Evolutionary conservation across 768 basidiomycete species (phyloP).

Genomic region (Psilocybe cubensis): DNA sequence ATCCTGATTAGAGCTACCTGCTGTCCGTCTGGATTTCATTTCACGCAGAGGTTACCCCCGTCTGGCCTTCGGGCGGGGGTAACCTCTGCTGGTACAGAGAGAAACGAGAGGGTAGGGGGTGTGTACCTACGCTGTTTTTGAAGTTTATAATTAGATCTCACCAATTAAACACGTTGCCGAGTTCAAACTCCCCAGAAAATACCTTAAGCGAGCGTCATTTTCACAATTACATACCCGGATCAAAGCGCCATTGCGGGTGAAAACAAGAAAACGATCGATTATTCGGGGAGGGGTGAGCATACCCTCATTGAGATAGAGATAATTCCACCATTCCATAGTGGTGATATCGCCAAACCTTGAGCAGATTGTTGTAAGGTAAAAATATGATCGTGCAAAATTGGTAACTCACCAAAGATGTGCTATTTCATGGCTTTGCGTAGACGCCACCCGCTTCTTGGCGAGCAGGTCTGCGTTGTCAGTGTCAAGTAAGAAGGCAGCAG

Average conservation of each 20-base stretch:
- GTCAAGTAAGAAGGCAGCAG: slow-evolving; percentile 79
- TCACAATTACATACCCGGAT: too few relatives aligned
- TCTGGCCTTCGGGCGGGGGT: too few relatives aligned
- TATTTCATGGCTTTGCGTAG: slow-evolving; percentile 84
- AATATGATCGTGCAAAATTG: background rate
- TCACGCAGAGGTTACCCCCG: too few relatives aligned
- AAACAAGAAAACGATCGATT: slow-evolving; percentile 7
- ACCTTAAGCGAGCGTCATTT: too few relatives aligned
- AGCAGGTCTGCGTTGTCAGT: slow-evolving; percentile 71
- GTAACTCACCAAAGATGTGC: slow-evolving; percentile 72
- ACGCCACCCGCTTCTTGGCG: slow-evolving; percentile 78
- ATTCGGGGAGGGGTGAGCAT: slow-evolving; percentile 6
- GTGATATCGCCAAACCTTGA: slow-evolving; percentile 81
- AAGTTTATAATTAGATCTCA: too few relatives aligned
- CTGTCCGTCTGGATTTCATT: too few relatives aligned
- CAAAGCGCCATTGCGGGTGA: slow-evolving; percentile 3
- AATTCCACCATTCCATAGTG: slow-evolving; percentile 94
- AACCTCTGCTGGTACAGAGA: too few relatives aligned
- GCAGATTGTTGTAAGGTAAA: background rate
- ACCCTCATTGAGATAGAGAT: slow-evolving; percentile 83
- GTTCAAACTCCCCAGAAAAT: too few relatives aligned
- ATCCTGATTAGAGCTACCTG: too few relatives aligned
- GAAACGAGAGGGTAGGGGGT: too few relatives aligned
- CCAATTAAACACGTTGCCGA: too few relatives aligned
- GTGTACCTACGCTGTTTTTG: too few relatives aligned